phyloP scores from a whole-genome alignment of 306 rosid genomes.

The Castanea mollissima region DNA sequence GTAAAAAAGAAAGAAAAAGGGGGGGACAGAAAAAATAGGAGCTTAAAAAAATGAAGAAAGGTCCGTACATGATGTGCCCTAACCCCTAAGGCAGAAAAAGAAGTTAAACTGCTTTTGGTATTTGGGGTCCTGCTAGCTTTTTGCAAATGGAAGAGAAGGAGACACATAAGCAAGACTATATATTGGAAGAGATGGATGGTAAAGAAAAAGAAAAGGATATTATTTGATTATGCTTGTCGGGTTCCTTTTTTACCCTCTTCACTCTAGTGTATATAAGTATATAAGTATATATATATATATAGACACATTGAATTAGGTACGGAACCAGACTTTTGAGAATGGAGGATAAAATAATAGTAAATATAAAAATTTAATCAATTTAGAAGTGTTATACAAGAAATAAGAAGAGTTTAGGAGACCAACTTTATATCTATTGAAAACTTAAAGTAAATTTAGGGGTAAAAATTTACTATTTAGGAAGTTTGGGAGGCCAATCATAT shows the following conservation, averaged over 20 bases:
- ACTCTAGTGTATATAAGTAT: too few species aligned
- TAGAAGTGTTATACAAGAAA: too few species aligned
- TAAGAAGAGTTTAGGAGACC: too few species aligned
- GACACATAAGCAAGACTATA: constrained; percentile 6
- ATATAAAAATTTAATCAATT: too few species aligned
- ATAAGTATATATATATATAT: too few species aligned
- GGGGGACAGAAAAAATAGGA: background rate
- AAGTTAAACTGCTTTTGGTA: constrained; percentile 14
- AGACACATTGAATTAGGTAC: too few species aligned
- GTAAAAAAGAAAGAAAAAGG: background rate
- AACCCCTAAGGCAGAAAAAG: constrained; percentile 19
- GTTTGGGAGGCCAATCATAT: too few species aligned
- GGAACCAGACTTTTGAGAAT: too few species aligned
- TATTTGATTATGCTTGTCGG: constrained; percentile 47
- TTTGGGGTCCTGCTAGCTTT: constrained; percentile 10
- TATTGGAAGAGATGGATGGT: background rate
- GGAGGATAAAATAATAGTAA: too few species aligned
- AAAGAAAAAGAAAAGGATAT: constrained; percentile 40
- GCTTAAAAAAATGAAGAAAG: background rate
- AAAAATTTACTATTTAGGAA: too few species aligned
- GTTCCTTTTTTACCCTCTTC: background rate
- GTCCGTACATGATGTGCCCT: constrained; percentile 24
- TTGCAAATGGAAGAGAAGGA: constrained; percentile 18
- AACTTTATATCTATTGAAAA: too few species aligned
- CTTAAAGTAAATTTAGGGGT: too few species aligned